Evolutionary conservation across 768 basidiomycete genomes (phyloP).

Genomic region (Psilocybe cubensis): DNA sequence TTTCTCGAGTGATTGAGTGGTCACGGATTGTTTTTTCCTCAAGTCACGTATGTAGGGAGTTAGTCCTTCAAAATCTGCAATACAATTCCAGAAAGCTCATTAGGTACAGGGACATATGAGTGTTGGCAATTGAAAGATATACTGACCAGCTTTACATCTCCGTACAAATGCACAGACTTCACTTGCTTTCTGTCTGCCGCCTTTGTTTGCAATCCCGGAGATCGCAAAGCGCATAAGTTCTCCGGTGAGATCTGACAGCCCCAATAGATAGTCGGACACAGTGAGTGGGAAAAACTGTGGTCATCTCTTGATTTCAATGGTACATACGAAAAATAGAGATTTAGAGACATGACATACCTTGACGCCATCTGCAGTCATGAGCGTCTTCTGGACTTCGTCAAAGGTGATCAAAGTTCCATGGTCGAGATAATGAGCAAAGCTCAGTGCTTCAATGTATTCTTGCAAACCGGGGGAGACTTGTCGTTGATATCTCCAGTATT

Average conservation of each 20-base stretch:
- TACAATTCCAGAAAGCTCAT: too few species aligned
- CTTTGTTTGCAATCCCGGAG: slow-evolving; percentile 71
- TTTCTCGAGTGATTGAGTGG: slow-evolving; percentile 86
- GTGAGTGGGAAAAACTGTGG: slow-evolving; percentile 77
- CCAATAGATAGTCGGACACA: slow-evolving; percentile 86
- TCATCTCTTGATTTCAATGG: slow-evolving; percentile 6
- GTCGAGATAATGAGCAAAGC: slow-evolving; percentile 86
- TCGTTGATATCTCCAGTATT: slow-evolving; percentile 79
- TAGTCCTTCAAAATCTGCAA: slow-evolving; percentile 74
- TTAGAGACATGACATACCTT: slow-evolving; percentile 52
- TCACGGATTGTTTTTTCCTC: slow-evolving; percentile 87
- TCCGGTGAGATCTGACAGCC: slow-evolving; percentile 92
- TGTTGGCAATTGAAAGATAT: background rate
- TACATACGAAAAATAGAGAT: slow-evolving; percentile 1
- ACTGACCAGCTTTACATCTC: slow-evolving; percentile 69
- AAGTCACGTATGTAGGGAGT: slow-evolving; percentile 74
- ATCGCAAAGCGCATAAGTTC: slow-evolving; percentile 97
- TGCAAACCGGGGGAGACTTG: slow-evolving; percentile 83
- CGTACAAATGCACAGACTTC: slow-evolving; percentile 75
- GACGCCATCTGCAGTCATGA: slow-evolving; percentile 63
- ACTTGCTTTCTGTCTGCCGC: slow-evolving; percentile 63
- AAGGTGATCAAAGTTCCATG: slow-evolving; percentile 69
- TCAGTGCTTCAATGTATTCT: slow-evolving; percentile 94
- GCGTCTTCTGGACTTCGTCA: slow-evolving; percentile 62
- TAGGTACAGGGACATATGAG: background rate